Evolutionary conservation across 208 protist species (phyloP).

Genomic region (Trypanosomatidae sp.): DNA sequence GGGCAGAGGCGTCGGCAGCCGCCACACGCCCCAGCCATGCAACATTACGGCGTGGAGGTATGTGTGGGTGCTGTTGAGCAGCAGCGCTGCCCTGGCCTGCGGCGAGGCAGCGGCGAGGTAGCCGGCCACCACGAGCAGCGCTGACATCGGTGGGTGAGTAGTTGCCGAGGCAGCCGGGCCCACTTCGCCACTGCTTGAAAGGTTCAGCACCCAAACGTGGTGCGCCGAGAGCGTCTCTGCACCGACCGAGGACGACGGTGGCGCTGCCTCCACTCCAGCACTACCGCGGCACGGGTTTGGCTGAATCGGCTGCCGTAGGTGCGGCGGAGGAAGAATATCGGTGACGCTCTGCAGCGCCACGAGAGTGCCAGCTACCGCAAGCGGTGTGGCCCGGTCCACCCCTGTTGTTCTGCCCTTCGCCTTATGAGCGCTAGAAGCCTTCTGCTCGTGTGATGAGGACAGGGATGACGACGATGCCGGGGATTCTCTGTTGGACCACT

Average conservation of each 20-base stretch:
- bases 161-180: background rate
- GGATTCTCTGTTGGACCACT: constrained; percentile 29
- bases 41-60: constrained; percentile 62
- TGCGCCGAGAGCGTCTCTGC: constrained; percentile 40
- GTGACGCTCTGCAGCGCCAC: constrained; percentile 15
- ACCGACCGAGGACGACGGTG: background rate
- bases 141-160: constrained; percentile 21
- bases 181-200: constrained; percentile 1
- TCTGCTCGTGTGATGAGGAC: background rate
- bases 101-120: constrained; percentile 58
- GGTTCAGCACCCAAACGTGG: constrained; percentile 70
- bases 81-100: constrained; percentile 37
- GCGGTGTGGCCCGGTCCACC: constrained; percentile 26
- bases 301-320: constrained; percentile 4
- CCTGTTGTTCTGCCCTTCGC: constrained; percentile 3
- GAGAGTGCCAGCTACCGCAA: constrained; percentile 65
- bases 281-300: background rate
- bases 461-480: background rate
- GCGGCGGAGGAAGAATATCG: constrained; percentile 17
- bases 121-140: constrained; percentile 57
- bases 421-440: background rate
- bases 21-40: constrained; percentile 59
- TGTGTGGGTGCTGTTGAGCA: constrained; percentile 57
- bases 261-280: background rate
- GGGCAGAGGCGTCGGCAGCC: constrained; percentile 39